Conservation (phyloP, 73 alveolate species). For the Paramecium pentaurelia region DNA sequence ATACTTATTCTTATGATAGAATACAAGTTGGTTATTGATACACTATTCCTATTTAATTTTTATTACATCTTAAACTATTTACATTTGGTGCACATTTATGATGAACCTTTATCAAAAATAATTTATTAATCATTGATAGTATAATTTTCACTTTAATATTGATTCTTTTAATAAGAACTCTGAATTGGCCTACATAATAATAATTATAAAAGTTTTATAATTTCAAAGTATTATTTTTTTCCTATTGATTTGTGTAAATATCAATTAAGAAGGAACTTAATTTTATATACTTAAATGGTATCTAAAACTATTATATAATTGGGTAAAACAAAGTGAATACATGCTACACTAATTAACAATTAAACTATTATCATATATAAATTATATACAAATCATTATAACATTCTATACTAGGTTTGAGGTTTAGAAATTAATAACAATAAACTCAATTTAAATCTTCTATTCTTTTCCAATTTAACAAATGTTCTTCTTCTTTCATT, state of each 20-base stretch:
- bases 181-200: neutral
- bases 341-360: neutral
- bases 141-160: neutral
- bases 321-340: neutral
- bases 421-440: neutral
- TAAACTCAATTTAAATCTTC: conserved; percentile 14
- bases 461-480: neutral
- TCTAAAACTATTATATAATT: neutral
- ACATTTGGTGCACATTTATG: conserved; percentile 37
- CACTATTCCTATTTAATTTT: neutral
- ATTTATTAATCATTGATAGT: neutral
- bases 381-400: conserved; percentile 22
- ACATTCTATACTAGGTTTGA: neutral
- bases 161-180: neutral
- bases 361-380: conserved; percentile 5
- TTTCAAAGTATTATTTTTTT: neutral
- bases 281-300: neutral
- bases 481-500: conserved; percentile 23
- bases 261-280: neutral
- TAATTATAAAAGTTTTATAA: neutral
- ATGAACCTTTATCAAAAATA: conserved; percentile 52
- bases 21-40: conserved; percentile 9
- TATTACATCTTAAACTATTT: conserved; percentile 13
- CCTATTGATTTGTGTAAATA: neutral
- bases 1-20: neutral